These are phyloP conservation scores for Zasmidium citrigriseum DNA, from an alignment of 2,329 filamentous ascomycete genomes.

Conservation along the genomic window DNA sequence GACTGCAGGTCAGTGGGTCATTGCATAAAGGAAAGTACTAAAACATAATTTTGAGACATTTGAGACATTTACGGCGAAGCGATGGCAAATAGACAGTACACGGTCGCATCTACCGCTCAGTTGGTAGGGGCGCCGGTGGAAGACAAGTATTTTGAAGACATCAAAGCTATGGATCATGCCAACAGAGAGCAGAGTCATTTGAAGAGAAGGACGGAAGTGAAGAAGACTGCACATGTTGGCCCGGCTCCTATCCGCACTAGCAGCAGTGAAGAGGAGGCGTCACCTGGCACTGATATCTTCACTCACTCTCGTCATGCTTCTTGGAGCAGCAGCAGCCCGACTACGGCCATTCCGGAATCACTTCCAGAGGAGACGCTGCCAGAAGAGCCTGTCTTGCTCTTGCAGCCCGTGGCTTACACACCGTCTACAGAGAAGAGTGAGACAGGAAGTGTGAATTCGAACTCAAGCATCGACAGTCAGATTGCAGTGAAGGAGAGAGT, in stretches of 20 bases:
- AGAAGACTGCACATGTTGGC: slow-evolving; percentile 18
- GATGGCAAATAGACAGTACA: slow-evolving; percentile 7
- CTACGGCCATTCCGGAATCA: slow-evolving; percentile 7
- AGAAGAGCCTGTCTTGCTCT: slow-evolving; percentile 1
- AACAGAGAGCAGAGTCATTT: slow-evolving; percentile 3
- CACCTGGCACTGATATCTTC: slow-evolving; percentile 18
- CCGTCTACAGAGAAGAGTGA: background rate
- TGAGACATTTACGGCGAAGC: background rate
- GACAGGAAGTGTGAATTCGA: background rate
- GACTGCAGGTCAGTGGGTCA: slow-evolving; percentile 20
- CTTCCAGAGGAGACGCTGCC: slow-evolving; percentile 4
- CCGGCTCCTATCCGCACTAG: slow-evolving; percentile 1
- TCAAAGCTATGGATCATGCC: slow-evolving; percentile 9
- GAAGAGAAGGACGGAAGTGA: slow-evolving; percentile 7
- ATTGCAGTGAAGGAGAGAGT: slow-evolving; percentile 9
- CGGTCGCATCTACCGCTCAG: slow-evolving; percentile 6
- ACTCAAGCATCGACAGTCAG: slow-evolving; percentile 4
- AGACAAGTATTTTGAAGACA: background rate
- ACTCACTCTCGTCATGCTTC: slow-evolving; percentile 21
- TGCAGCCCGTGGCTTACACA: slow-evolving; percentile 16
- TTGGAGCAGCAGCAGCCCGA: slow-evolving; percentile 11
- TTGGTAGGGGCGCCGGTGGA: background rate
- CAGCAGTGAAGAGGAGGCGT: background rate
- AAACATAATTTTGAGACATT: slow-evolving; percentile 10
- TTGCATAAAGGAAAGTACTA: background rate